Evolutionary conservation across 1,139 yeast genomes (phyloP).

Genomic region (Trichomonascaceae sp.): DNA sequence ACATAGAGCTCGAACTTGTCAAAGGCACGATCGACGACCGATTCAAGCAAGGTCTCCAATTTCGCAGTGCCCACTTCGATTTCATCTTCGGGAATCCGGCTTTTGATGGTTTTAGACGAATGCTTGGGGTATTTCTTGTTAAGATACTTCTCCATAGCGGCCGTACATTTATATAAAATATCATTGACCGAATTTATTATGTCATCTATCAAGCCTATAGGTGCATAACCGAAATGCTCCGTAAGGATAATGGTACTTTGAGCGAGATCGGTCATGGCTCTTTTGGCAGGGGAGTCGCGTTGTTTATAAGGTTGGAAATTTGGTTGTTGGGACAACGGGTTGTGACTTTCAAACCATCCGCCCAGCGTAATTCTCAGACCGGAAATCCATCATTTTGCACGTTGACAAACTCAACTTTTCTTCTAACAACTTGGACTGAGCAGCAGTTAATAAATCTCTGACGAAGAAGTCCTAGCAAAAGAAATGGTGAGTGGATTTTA

Average conservation of each 20-base stretch:
- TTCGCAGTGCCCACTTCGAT: conserved; percentile 73
- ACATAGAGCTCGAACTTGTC: conserved; percentile 84
- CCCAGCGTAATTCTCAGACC: conserved; percentile 2
- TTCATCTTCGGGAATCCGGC: conserved; percentile 35
- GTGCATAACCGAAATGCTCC: conserved; percentile 84
- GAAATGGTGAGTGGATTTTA: conserved; percentile 7
- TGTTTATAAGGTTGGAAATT: not conserved
- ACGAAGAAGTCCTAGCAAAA: conserved; percentile 32
- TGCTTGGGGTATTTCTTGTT: conserved; percentile 19
- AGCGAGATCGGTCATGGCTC: conserved; percentile 4
- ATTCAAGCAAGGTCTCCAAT: conserved; percentile 70
- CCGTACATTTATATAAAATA: conserved; percentile 75
- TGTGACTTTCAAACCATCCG: conserved; percentile 1
- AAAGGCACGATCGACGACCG: conserved; percentile 74
- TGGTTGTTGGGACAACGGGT: conserved; percentile 2
- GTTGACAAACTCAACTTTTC: not conserved
- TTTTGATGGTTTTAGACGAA: conserved; percentile 8
- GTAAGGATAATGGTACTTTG: conserved; percentile 52
- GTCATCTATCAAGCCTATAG: conserved; percentile 81
- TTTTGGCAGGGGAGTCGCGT: not conserved
- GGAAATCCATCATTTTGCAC: conserved; percentile 1
- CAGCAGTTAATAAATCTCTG: conserved; percentile 25
- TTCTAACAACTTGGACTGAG: conserved; percentile 27
- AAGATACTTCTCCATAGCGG: conserved; percentile 68
- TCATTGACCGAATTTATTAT: conserved; percentile 85